phyloP scores from a whole-genome alignment of 2,329 filamentous ascomycete genomes.

The Lomentospora prolificans region DNA sequence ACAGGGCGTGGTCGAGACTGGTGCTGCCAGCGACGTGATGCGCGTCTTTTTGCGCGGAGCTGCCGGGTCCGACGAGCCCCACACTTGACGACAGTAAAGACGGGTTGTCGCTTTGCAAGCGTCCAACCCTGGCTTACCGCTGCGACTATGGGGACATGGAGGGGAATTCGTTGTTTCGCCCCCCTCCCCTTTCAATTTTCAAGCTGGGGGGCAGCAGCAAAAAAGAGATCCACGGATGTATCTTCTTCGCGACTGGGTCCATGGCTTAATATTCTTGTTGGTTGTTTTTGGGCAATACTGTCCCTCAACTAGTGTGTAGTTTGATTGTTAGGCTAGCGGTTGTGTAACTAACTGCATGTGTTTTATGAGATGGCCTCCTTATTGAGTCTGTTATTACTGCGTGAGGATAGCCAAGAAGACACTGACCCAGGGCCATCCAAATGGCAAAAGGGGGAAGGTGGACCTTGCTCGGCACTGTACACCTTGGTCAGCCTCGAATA shows the following conservation, averaged over 20 bases:
- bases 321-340: background rate
- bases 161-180: background rate
- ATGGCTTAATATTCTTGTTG: background rate
- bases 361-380: background rate
- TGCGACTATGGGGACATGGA: background rate
- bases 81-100: background rate
- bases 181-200: too few species aligned
- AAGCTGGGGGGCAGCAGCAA: background rate
- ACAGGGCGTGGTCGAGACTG: background rate
- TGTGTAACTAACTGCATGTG: background rate
- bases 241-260: background rate
- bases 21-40: background rate
- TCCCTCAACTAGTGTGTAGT: background rate
- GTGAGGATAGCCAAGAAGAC: too few species aligned
- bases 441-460: background rate
- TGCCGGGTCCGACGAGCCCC: background rate
- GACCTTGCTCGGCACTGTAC: background rate
- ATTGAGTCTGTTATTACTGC: background rate
- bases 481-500: too few species aligned
- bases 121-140: background rate
- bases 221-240: background rate
- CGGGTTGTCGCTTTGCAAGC: background rate
- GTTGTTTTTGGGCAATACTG: background rate
- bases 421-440: background rate
- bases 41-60: background rate